These are phyloP conservation scores for Globisporangium polare DNA, from an alignment of 352 stramenopile species.

Conservation along the genomic window DNA sequence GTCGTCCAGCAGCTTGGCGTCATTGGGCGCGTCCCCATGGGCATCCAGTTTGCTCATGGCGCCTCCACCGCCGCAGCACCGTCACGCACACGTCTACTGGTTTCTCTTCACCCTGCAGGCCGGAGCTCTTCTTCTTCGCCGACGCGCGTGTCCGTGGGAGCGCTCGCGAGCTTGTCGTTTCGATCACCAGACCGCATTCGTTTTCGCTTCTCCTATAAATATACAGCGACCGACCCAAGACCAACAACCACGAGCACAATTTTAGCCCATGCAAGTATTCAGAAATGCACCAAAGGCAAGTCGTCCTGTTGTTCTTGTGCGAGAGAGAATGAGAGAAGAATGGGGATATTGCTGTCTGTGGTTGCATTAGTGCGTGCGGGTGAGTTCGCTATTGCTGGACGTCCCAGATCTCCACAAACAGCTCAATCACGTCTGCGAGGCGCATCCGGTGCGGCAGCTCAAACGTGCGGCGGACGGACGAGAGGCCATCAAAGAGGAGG, in stretches of 20 bases:
- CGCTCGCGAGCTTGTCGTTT: neutral
- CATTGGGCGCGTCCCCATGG: constrained; percentile 14
- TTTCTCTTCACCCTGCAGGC: neutral
- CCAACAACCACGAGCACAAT: constrained; percentile 6
- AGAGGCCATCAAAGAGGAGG: constrained; percentile 80
- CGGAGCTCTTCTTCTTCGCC: neutral
- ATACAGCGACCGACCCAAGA: neutral
- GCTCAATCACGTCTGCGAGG: constrained; percentile 77
- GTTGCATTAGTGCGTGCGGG: constrained; percentile 10
- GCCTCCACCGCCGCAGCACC: neutral
- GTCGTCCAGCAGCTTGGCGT: constrained; percentile 49
- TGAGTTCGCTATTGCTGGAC: constrained; percentile 58
- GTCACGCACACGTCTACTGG: neutral
- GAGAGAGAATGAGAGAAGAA: neutral
- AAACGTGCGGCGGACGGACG: constrained; percentile 82
- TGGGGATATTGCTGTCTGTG: neutral
- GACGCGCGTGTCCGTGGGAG: neutral
- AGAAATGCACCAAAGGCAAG: neutral
- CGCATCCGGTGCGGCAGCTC: constrained; percentile 85
- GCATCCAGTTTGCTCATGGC: constrained; percentile 21
- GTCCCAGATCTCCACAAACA: constrained; percentile 89
- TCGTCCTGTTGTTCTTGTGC: neutral
- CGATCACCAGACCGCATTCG: constrained; percentile 6
- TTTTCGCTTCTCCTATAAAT: constrained; percentile 10
- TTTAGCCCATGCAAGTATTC: neutral